These are phyloP conservation scores for Lentinus polychrous DNA, from an alignment of 1,284 basidiomycete genomes.

Conservation along the genomic window DNA sequence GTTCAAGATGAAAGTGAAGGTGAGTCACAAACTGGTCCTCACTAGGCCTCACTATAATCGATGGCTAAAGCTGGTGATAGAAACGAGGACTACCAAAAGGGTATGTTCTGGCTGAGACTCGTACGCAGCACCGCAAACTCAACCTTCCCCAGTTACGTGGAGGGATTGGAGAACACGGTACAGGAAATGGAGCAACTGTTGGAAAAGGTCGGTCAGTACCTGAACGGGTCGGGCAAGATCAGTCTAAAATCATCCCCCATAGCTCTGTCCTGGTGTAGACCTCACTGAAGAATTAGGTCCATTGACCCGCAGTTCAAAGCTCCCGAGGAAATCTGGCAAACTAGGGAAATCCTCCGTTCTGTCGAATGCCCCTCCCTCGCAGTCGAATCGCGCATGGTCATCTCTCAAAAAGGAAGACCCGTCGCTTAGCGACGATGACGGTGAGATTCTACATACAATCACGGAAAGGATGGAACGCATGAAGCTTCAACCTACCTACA, in stretches of 20 bases:
- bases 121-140: not conserved
- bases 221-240: no score
- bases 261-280: slow-evolving; percentile 46
- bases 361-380: slow-evolving; percentile 8
- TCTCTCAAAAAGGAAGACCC: slow-evolving; percentile 22
- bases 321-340: no score
- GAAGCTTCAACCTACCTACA: slow-evolving; percentile 23
- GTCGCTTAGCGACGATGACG: slow-evolving; percentile 31
- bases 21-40: not conserved
- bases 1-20: slow-evolving; percentile 43
- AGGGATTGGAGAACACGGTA: slow-evolving; percentile 63
- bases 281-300: slow-evolving; percentile 40
- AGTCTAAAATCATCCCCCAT: no score
- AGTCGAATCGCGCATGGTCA: slow-evolving; percentile 7
- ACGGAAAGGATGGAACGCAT: slow-evolving; percentile 20
- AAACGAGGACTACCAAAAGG: slow-evolving; percentile 84
- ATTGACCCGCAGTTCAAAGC: slow-evolving; percentile 41
- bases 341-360: no score
- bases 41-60: slow-evolving; percentile 9
- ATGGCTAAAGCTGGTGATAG: slow-evolving; percentile 25
- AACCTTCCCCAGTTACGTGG: slow-evolving; percentile 47
- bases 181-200: slow-evolving; percentile 67
- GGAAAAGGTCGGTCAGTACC: slow-evolving; percentile 48
- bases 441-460: slow-evolving; percentile 22
- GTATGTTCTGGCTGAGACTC: slow-evolving; percentile 32